Evolutionary conservation across 345 rosid species (phyloP).

Genomic region (Mallotus nudiflorus): DNA sequence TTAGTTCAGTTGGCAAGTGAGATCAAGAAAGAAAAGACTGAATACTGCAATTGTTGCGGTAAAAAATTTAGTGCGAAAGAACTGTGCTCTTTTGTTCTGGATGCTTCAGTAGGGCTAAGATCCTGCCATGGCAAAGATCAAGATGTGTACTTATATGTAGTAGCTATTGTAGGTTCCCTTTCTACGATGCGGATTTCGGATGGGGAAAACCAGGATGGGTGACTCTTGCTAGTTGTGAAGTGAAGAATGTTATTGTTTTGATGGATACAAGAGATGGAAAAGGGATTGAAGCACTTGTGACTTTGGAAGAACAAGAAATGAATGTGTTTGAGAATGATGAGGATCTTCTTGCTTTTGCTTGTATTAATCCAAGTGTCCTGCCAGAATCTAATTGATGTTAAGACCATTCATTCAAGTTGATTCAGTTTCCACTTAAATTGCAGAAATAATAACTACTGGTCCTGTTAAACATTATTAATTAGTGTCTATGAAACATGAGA

Average conservation of each 20-base stretch:
- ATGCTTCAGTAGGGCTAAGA: conserved; percentile 2
- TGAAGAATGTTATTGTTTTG: conserved; percentile 12
- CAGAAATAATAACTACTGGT: too few relatives aligned
- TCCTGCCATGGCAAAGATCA: neutral
- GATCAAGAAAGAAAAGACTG: conserved; percentile 1
- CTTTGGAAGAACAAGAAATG: conserved; percentile 11
- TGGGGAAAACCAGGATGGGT: conserved; percentile 9
- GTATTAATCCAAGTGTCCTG: neutral
- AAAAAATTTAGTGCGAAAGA: neutral
- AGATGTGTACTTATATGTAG: conserved; percentile 11
- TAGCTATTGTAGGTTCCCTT: conserved; percentile 5
- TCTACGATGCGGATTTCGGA: conserved; percentile 11
- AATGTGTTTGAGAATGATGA: neutral
- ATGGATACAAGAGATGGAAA: conserved; percentile 6
- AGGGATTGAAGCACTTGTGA: conserved; percentile 9
- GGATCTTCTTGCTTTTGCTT: conserved; percentile 5
- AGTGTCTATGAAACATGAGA: too few relatives aligned
- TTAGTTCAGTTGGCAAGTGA: neutral
- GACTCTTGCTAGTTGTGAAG: neutral
- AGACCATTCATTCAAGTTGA: too few relatives aligned
- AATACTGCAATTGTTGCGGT: neutral
- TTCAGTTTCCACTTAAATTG: too few relatives aligned
- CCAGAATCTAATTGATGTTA: neutral
- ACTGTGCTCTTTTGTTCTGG: neutral
- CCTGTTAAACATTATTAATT: too few relatives aligned